Base-by-base conservation (phyloP, 164 flowering plant genomes). In the Stephania yunnanensis region DNA sequence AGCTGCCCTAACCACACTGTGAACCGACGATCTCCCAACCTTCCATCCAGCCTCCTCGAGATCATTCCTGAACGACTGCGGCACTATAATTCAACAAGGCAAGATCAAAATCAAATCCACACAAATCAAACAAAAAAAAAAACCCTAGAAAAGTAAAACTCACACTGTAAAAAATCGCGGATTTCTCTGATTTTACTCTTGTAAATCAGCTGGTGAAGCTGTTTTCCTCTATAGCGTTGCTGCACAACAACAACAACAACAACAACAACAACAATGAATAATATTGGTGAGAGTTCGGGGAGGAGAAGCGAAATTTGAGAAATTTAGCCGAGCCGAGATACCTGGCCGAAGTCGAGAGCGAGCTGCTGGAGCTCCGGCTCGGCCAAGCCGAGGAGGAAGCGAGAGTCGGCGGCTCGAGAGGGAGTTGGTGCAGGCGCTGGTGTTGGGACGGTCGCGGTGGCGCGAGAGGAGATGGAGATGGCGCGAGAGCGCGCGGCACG, bases 161-260 rank as follows among this genome's bases (percentile, higher is more conserved):
- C 73, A 95, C 99, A 71, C 22, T 92, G 92, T 84, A 83, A 84
- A 73, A 93, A 91, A 70, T 88, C 96, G 55, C 88, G 83, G 82
- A 95, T 83, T 10, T 95, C 93, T 71, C 87, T 93, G 44, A 82
- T 85, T 82, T 92, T 93, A 69, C 89, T 83, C 87, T 95, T 87
- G 87, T 95, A 95, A 5, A 95, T 73, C 5, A 93, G 87, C 68
- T 91, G 92, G 75, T 95, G 89, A 19, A 95, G 85, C 76, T 92
- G 98, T 81, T 93, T 95, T 46, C 99, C 99, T 83, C 99, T 84
- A 69, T 86, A 95, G 17, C 82, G 86, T 89, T 93, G 83, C 99
- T 95, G 71, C 12, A 61, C 25, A 61, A 17, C n/a, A 19, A 58
- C 19, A 15, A 10, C 25, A 25, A 25, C 25, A 15, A 10, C 25